A percentile compares a stretch with the other conserved stretches of the same genome.
Evolutionary conservation across 495 filamentous ascomycete species (phyloP).

Genomic region (Penicillium robsamsonii): DNA sequence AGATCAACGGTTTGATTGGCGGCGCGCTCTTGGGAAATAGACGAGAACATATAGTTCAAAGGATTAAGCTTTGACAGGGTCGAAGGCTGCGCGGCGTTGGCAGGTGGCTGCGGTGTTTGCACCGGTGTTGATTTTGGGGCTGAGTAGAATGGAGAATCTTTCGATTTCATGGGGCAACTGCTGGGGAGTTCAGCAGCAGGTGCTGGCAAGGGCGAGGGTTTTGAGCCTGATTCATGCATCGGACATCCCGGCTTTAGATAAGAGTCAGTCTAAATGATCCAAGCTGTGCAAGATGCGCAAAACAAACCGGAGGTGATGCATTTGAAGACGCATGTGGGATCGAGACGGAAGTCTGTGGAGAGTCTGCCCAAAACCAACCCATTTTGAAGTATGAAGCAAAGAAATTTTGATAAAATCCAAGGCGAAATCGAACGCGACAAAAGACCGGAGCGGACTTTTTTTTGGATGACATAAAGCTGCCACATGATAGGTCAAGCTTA

Average conservation of each 20-base stretch:
- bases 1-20: conserved; percentile 68
- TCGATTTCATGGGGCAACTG: conserved; percentile 52
- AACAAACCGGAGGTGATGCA: conserved; percentile 66
- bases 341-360: conserved; percentile 45
- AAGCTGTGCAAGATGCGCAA: not conserved
- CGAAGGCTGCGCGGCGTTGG: conserved; percentile 35
- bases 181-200: conserved; percentile 42
- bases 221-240: conserved; percentile 69
- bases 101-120: conserved; percentile 24
- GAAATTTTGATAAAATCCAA: not conserved
- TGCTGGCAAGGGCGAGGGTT: conserved; percentile 42
- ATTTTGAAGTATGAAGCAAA: conserved; percentile 45
- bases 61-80: conserved; percentile 78
- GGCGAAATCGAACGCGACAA: conserved; percentile 19
- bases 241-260: conserved; percentile 75
- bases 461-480: conserved; percentile 13
- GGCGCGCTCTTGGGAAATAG: conserved; percentile 74
- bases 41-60: conserved; percentile 92
- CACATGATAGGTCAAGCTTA: conserved; percentile 9
- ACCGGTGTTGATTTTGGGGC: conserved; percentile 28
- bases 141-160: conserved; percentile 43
- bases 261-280: conserved; percentile 30
- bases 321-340: conserved; percentile 40
- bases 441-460: conserved; percentile 20
- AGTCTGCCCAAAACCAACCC: conserved; percentile 99